Evolutionary conservation across 768 basidiomycete species (phyloP).

Genomic region (Clitopilus hobsonii): DNA sequence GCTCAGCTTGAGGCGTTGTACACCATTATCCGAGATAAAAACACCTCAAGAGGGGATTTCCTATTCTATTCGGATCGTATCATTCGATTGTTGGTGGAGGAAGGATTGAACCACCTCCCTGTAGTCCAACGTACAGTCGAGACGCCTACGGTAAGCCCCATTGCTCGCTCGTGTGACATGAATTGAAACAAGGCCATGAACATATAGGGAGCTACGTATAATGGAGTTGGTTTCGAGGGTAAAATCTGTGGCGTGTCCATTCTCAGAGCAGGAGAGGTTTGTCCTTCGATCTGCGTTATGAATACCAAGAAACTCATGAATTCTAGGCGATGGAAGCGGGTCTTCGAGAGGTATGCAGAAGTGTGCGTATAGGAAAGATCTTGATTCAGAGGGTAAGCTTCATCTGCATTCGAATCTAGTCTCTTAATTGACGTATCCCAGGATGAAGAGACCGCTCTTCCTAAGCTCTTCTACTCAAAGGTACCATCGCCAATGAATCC

Average conservation of each 20-base stretch:
- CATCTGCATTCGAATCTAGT: neutral
- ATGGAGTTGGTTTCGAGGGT: constrained; percentile 93
- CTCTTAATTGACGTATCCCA: constrained; percentile 21
- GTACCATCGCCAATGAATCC: constrained; percentile 25
- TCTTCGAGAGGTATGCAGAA: constrained; percentile 90
- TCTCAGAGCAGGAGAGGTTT: constrained; percentile 90
- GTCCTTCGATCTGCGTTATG: too few species aligned
- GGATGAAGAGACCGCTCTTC: constrained; percentile 93
- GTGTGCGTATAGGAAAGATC: constrained; percentile 95
- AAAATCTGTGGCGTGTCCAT: constrained; percentile 97
- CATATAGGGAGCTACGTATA: constrained; percentile 67
- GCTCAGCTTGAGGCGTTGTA: constrained; percentile 93
- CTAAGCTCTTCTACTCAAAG: constrained; percentile 92
- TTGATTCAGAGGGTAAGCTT: constrained; percentile 83
- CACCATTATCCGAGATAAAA: constrained; percentile 89
- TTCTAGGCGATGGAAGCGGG: constrained; percentile 98
- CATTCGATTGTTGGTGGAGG: constrained; percentile 76
- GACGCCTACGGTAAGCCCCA: constrained; percentile 70
- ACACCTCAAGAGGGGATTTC: constrained; percentile 89
- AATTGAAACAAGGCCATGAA: neutral
- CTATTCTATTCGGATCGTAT: constrained; percentile 94
- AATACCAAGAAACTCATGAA: too few species aligned
- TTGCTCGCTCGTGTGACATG: constrained; percentile 2
- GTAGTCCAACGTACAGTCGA: constrained; percentile 68
- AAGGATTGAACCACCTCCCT: constrained; percentile 85